Evolutionary conservation across 2,329 filamentous ascomycete genomes (phyloP), one percentile per base, ranked within the genome.

Genomic region (Ceratocystiopsis sp.): DNA sequence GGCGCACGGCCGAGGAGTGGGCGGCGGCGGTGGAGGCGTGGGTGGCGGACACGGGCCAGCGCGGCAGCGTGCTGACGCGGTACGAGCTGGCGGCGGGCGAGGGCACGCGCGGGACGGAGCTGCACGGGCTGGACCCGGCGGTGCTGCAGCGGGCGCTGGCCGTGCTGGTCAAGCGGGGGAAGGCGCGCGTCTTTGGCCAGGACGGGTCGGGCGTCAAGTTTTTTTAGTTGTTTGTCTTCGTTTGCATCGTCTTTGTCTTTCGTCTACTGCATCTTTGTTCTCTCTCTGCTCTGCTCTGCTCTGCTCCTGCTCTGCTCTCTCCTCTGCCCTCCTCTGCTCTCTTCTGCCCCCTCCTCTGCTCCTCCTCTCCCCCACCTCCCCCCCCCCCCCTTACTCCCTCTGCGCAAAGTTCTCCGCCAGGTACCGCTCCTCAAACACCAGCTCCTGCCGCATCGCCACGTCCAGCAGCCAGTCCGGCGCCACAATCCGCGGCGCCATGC

Each of bases 201-300:
- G 86, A 89, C 54, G 85, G 89, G 57, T 82, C 84, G 47, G 91
- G 91, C 54, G 85, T 96, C 50, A 98, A 98, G 65, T 96, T 98
- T 65, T 96, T 96, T 58, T 95, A 42, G n/a, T n/a, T n/a, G n/a
- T n/a, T n/a, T n/a, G n/a, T n/a, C n/a, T n/a, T n/a, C n/a, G n/a
- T n/a, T n/a, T n/a, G n/a, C n/a, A n/a, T n/a, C n/a, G n/a, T n/a
- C n/a, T n/a, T n/a, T n/a, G n/a, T n/a, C n/a, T n/a, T n/a, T n/a
- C n/a, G n/a, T n/a, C n/a, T n/a, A n/a, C n/a, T n/a, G n/a, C n/a
- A n/a, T n/a, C n/a, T n/a, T n/a, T n/a, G n/a, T n/a, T n/a, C n/a
- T n/a, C n/a, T n/a, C n/a, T n/a, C n/a, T n/a, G n/a, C n/a, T n/a
- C n/a, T n/a, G n/a, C n/a, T n/a, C n/a, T n/a, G n/a, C n/a, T n/a